These are phyloP conservation scores for Colletotrichum plurivorum DNA, from an alignment of 2,329 filamentous ascomycete genomes.

Conservation along the genomic window DNA sequence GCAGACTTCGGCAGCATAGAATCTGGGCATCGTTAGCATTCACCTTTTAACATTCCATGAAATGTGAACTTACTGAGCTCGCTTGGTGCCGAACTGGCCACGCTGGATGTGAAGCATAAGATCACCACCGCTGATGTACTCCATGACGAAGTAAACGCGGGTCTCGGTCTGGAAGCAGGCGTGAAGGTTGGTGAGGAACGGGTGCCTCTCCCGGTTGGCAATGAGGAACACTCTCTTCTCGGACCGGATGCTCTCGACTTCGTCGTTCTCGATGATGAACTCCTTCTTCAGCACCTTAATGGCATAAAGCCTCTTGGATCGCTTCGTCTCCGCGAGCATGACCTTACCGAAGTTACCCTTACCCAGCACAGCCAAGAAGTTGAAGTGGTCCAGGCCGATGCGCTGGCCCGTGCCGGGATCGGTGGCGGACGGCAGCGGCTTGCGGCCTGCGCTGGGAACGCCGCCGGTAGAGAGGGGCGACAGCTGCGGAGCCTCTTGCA, in stretches of 20 bases:
- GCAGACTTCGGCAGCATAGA: constrained; percentile 98
- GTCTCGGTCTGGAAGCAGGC: constrained; percentile 99
- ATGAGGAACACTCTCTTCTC: constrained; percentile 98
- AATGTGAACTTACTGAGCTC: constrained; percentile 81
- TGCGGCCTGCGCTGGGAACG: constrained; percentile 52
- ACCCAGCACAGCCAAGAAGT: constrained; percentile 96
- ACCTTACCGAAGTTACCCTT: constrained; percentile 99
- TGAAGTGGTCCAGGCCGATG: constrained; percentile 98
- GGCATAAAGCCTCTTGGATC: constrained; percentile 90
- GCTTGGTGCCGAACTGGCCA: constrained; percentile 94
- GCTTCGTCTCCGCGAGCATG: constrained; percentile 98
- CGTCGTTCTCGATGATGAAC: constrained; percentile 99
- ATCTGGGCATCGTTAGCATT: constrained; percentile 65
- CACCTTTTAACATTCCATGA: constrained; percentile 43
- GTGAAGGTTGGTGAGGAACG: constrained; percentile 94
- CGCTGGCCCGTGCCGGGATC: constrained; percentile 82
- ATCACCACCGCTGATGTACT: constrained; percentile 98
- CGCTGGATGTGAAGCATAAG: constrained; percentile 99
- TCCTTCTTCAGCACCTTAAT: constrained; percentile 99
- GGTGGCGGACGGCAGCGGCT: constrained; percentile 79
- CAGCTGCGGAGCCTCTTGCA: constrained; percentile 38
- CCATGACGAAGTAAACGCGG: constrained; percentile 99
- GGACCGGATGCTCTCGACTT: constrained; percentile 97
- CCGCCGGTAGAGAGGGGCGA: constrained; percentile 47
- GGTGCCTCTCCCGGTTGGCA: constrained; percentile 96